Base-by-base conservation (phyloP, 1,284 basidiomycete genomes). In the Rhodotorula mucilaginosa region DNA sequence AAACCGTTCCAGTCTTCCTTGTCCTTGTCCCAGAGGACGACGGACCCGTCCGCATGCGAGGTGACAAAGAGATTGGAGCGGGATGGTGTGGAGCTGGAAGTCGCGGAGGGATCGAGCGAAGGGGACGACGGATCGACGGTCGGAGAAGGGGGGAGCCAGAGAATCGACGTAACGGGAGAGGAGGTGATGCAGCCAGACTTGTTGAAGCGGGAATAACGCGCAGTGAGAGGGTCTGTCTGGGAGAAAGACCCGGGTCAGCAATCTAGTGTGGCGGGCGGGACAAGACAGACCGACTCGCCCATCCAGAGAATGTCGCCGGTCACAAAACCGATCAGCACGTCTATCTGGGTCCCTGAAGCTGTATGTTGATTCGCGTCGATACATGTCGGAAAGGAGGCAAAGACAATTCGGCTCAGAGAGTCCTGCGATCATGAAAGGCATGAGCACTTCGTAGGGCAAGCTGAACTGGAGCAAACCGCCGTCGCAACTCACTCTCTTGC, bases 221-320 rank as follows among this genome's bases (percentile, higher is more conserved):
- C 90, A 61, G 86, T 87, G 78, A 93, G 89, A 61, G 92, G 91
- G 80, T 95, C 93, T 89, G 79, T 46, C 74, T 51, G 58, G 39
- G 51, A 15, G 31, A 8, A 15, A 49, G 61, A 12, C 7, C 16
- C 29, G 21, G n/a, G 44, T 31, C 21, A 58, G 13, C 31, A 23
- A 7, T 5, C 44, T 47, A 8, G 34, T 48, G 5, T 34, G 57
- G 34, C 56, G 26, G 39, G 34, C 72, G 54, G n/a, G 15, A 31
- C 68, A 58, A 84, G 73, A 77, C 19, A 19, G 44, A 16, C n/a
- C 1, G 47, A 39, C 49, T 15, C 15, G 90, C 91, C 91, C 71
- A 97, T 85, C 92, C 94, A 97, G 64, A 99, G 83, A 34, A 99
- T 84, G 81, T 99, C 96, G 21, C 96, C 96, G 0, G 92, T 90